Evolutionary conservation across 129 eudicot genomes (phyloP), one percentile per base, ranked within the genome.

Genomic region (Smallanthus sonchifolius): DNA sequence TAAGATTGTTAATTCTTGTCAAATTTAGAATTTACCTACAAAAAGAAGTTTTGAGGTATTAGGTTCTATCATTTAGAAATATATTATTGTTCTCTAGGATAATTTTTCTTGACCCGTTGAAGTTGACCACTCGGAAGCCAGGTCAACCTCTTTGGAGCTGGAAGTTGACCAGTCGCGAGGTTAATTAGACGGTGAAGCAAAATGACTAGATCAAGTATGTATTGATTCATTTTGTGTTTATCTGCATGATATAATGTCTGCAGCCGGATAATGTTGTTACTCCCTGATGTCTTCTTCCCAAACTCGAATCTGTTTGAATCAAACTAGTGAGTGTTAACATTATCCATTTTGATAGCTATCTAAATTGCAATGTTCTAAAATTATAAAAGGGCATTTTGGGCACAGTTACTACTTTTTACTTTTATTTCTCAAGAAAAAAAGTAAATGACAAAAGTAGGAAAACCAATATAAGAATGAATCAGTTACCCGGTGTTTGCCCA

Each of bases 161-260:
- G 91, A 28, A 88, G 85, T 48, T 75, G 78, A 13, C 35, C 8
- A 3, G 85, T 79, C n/a, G 86, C 87, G 8, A 80, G 83, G 76
- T 82, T 84, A 67, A 90, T 80, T 52, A 93, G 83, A 39, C 87
- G 90, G 47, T 93, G 95, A 77, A 93, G 98, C 80, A 83, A 86
- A 4, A 87, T 80, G 35, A 90, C 76, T 6, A 93, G 82, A 69
- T 86, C 91, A 34, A 93, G 92, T 69, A 90, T 86, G 87, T 80
- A 80, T 32, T 11, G 51, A 6, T 93, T 96, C 80, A 83, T 84
- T 44, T 79, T 93, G 40, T 70, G 80, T 65, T 86, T 93, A 74
- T 90, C 87, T 13, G 98, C 96, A 54, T 93, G 98, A 65, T 90
- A 84, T 55, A 93, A 81, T 34, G 98, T 93, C 64, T 93, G 95